Evolutionary conservation across 495 filamentous ascomycete species (phyloP), one percentile per base, ranked within the genome.

Genomic region (Neurospora intermedia): DNA sequence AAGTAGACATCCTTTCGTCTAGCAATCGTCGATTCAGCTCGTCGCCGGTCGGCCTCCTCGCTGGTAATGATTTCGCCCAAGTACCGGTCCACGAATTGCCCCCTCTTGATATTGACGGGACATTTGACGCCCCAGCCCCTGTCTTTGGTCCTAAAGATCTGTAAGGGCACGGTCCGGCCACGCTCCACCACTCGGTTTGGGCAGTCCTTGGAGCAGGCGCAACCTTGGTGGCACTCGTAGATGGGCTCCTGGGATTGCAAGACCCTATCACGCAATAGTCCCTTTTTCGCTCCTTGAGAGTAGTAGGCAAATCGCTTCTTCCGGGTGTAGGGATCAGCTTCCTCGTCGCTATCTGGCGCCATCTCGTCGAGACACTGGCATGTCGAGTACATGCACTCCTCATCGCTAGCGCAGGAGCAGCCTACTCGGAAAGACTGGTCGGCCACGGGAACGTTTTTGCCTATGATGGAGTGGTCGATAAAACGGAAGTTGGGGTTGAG

Each of bases 41-140:
- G 90, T 8, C 96, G 90, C 3, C 82, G 76, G 35, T 90, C 86
- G 4, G 94, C 91, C 78, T 91, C 89, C 11, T 87, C 80, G 31
- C 87, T 84, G 0, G 91, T 93, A 74, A 98, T 91, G 38, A 97
- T 88, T 79, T 98, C 95, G 1, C 95, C 95, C 16, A 93, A 89
- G 74, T 98, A 98, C 27, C 88, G 87, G 77, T 96, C 95, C 71
- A 98, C 88, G 76, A 96, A 98, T 76, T 96, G 92, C 7, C 95
- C 95, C 70, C 87, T 85, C 72, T 87, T 83, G 31, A 99, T 88
- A 31, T 88, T 81, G 15, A 91, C 86, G 0, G 85, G 86, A 54
- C 89, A 93, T 11, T 90, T 86, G 2, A 98, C 87, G 38, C 93
- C 96, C 88, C 94, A 97, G 8, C 96, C 96, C 43, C 95, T 89